These are phyloP conservation scores for Boechera stricta DNA, from an alignment of 345 rosid species.

Conservation along the genomic window DNA sequence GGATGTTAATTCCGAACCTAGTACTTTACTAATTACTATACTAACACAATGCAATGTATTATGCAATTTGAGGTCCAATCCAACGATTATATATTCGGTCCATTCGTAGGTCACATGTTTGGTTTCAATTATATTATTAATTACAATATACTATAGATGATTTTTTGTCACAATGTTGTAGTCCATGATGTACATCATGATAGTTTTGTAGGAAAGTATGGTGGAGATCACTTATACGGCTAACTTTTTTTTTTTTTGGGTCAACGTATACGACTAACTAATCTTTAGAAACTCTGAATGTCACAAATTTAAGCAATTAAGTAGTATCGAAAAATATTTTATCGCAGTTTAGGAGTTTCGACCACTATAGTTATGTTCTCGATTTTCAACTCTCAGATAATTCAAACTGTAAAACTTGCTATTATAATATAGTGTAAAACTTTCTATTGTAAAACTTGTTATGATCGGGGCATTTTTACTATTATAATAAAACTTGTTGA, in stretches of 20 bases:
- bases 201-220: background rate
- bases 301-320: background rate
- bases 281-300: background rate
- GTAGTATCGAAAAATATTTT: background rate
- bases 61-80: constrained; percentile 19
- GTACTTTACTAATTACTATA: constrained; percentile 17
- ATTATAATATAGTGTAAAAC: no score
- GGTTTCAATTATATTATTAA: constrained; percentile 11
- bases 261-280: no score
- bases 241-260: background rate
- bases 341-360: background rate
- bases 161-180: constrained; percentile 17
- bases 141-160: constrained; percentile 1
- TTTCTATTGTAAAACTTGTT: no score
- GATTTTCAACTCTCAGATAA: background rate
- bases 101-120: constrained; percentile 23
- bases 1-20: background rate
- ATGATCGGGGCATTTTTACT: background rate
- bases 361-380: background rate
- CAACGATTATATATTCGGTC: constrained; percentile 21
- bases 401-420: background rate
- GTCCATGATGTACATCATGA: constrained; percentile 14
- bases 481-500: background rate
- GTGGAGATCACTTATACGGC: background rate
- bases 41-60: constrained; percentile 33